phyloP scores from a whole-genome alignment of 2,329 filamentous ascomycete species.

The Verticillium nubilum region DNA sequence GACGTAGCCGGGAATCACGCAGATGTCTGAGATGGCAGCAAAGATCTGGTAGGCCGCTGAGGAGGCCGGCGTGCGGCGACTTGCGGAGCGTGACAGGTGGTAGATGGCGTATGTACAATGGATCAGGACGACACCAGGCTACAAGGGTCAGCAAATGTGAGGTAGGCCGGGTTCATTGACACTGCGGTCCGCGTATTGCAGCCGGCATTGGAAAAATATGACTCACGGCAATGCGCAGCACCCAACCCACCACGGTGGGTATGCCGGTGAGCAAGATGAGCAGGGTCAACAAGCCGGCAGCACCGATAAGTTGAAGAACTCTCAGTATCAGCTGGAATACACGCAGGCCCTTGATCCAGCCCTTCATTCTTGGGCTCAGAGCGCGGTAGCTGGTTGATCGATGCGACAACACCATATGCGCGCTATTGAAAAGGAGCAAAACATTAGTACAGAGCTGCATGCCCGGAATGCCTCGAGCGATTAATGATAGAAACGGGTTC shows the following conservation, averaged over 20 bases:
- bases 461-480: neutral
- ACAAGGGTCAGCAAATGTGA: neutral
- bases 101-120: constrained; percentile 75
- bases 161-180: neutral
- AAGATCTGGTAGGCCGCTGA: constrained; percentile 89
- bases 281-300: constrained; percentile 66
- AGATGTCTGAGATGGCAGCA: constrained; percentile 64
- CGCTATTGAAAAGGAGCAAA: constrained; percentile 24
- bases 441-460: neutral
- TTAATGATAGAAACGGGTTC: neutral
- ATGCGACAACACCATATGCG: constrained; percentile 60
- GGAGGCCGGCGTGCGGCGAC: constrained; percentile 68
- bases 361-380: constrained; percentile 67
- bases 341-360: constrained; percentile 63
- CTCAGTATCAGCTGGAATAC: constrained; percentile 65
- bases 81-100: constrained; percentile 67
- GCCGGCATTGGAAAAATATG: neutral
- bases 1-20: constrained; percentile 48
- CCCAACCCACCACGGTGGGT: constrained; percentile 61
- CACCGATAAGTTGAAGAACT: constrained; percentile 60
- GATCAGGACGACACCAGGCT: constrained; percentile 72
- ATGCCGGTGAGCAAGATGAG: constrained; percentile 72
- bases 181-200: neutral
- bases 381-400: constrained; percentile 55
- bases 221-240: constrained; percentile 70